Evolutionary conservation across 306 rosid genomes (phyloP).

Genomic region (Quillaja saponaria): DNA sequence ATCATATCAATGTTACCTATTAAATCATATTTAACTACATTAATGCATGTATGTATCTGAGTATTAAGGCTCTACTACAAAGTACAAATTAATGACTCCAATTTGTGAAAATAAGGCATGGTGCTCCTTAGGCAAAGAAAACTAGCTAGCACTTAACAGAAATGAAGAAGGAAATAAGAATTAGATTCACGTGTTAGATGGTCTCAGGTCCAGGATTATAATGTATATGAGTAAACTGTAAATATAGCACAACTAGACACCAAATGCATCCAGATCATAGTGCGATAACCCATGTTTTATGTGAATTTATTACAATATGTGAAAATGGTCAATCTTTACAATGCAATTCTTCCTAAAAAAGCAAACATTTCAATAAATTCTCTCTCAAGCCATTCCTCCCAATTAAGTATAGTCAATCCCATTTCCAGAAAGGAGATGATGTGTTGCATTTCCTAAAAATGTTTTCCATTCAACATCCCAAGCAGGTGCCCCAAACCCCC

Average conservation of each 20-base stretch:
- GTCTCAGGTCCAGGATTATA: constrained; percentile 11
- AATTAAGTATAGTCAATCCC: not conserved
- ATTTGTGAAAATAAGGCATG: not conserved
- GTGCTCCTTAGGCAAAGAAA: constrained; percentile 20
- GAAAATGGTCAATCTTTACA: not conserved
- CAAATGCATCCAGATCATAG: constrained; percentile 6
- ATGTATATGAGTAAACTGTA: not conserved
- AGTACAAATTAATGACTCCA: not conserved
- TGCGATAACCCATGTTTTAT: constrained; percentile 3
- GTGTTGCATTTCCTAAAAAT: not conserved
- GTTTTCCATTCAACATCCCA: not conserved
- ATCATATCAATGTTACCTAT: constrained; percentile 56
- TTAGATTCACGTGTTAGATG: constrained; percentile 2
- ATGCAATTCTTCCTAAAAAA: not conserved
- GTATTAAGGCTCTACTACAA: not conserved
- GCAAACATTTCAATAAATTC: not conserved
- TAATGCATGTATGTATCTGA: constrained; percentile 1
- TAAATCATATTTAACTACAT: not conserved
- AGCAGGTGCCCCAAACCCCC: not conserved
- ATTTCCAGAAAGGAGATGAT: not conserved
- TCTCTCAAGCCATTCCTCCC: not conserved
- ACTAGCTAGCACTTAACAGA: not conserved
- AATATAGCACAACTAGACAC: not conserved
- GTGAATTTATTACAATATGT: not conserved
- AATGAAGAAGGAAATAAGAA: not conserved